These are phyloP conservation scores for Cyberlindnera misumaiensis DNA, from an alignment of 805 yeast genomes.

Conservation along the genomic window DNA sequence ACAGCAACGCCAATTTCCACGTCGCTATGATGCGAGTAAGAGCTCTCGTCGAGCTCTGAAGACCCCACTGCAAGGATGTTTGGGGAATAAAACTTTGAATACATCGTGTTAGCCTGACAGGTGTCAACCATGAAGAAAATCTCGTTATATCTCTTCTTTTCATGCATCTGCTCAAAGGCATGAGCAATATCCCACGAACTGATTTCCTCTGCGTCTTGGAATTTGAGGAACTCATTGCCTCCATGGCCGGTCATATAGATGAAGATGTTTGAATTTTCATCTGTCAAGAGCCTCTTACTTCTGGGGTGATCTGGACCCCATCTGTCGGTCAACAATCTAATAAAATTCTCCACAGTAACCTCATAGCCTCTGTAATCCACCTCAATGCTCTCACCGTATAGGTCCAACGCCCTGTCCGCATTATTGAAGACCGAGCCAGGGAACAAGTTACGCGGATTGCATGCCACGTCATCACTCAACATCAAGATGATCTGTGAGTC, in stretches of 20 bases:
- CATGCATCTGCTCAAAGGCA: slow-evolving; percentile 96
- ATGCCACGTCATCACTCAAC: slow-evolving; percentile 95
- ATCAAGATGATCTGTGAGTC: slow-evolving; percentile 94
- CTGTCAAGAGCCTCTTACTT: slow-evolving; percentile 83
- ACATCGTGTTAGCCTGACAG: slow-evolving; percentile 98
- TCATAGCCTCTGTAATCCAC: slow-evolving; percentile 97
- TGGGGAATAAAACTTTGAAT: slow-evolving; percentile 85
- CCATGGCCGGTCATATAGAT: slow-evolving; percentile 98
- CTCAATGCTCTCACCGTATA: slow-evolving; percentile 91
- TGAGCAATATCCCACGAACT: slow-evolving; percentile 94
- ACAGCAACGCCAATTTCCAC: slow-evolving; percentile 96
- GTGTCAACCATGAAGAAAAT: slow-evolving; percentile 97
- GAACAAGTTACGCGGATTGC: slow-evolving; percentile 91
- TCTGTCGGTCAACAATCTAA: slow-evolving; percentile 87
- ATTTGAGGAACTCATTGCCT: slow-evolving; percentile 93
- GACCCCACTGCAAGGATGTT: slow-evolving; percentile 91
- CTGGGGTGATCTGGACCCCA: slow-evolving; percentile 95
- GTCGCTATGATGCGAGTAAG: slow-evolving; percentile 94
- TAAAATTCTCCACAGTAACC: slow-evolving; percentile 94
- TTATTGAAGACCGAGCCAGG: slow-evolving; percentile 96
- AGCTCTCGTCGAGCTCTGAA: slow-evolving; percentile 77
- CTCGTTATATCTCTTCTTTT: slow-evolving; percentile 90
- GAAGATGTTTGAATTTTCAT: slow-evolving; percentile 89
- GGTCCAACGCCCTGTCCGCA: slow-evolving; percentile 83
- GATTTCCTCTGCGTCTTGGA: slow-evolving; percentile 97